A percentile compares a stretch with the other conserved stretches of the same genome.
phyloP scores from a whole-genome alignment of 2,329 filamentous ascomycete species.

The Fusarium compactum region DNA sequence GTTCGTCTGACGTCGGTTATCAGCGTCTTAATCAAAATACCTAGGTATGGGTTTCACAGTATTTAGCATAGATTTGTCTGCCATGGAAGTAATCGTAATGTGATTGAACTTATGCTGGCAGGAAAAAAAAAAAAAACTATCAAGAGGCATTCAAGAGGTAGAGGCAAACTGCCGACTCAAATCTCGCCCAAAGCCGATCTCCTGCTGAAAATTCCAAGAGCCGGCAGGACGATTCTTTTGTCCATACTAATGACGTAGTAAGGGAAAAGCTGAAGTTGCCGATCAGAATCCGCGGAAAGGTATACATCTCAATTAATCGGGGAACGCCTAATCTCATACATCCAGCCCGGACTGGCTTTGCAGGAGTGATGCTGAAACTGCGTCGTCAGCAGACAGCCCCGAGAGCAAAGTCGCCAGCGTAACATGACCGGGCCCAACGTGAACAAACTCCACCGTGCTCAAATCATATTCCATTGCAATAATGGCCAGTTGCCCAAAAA shows the following conservation, averaged over 20 bases:
- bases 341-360: constrained; percentile 47
- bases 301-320: constrained; percentile 59
- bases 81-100: background rate
- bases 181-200: background rate
- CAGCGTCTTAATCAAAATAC: background rate
- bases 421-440: constrained; percentile 46
- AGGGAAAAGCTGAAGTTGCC: background rate
- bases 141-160: background rate
- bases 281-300: constrained; percentile 35
- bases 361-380: constrained; percentile 35
- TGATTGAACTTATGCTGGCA: constrained; percentile 2
- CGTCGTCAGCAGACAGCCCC: constrained; percentile 31
- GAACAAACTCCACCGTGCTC: constrained; percentile 55
- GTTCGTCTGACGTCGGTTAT: constrained; percentile 8
- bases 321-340: constrained; percentile 62
- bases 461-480: constrained; percentile 50
- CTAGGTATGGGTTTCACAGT: background rate
- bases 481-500: constrained; percentile 49
- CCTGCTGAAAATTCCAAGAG: background rate
- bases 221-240: background rate
- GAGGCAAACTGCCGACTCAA: background rate
- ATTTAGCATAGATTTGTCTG: background rate
- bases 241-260: background rate
- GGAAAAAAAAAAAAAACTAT: background rate
- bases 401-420: constrained; percentile 42